Evolutionary conservation across 169 alveolate species (phyloP).

Genomic region (Eimeria zaria): DNA sequence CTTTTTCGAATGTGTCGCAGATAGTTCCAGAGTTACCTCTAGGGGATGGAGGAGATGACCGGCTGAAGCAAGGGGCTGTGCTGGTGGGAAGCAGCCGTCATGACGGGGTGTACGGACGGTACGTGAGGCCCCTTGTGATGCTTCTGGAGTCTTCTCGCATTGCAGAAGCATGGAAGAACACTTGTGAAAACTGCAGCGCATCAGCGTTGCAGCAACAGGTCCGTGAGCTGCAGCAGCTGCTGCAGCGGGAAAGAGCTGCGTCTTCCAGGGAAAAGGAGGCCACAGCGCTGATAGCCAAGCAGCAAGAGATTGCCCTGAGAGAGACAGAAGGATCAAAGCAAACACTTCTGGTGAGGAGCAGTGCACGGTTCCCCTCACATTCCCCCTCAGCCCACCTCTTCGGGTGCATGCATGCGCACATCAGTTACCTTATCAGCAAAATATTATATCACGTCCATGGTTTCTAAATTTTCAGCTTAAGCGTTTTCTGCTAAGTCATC

Average conservation of each 20-base stretch:
- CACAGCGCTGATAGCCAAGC: constrained; percentile 53
- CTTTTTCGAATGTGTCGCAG: neutral
- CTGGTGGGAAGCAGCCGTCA: constrained; percentile 53
- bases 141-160: neutral
- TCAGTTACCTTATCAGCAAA: neutral
- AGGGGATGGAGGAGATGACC: neutral
- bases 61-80: constrained; percentile 3
- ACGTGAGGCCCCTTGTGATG: constrained; percentile 43
- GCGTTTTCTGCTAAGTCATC: neutral
- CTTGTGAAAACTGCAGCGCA: constrained; percentile 34
- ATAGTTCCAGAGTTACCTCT: constrained; percentile 7
- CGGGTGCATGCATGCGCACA: neutral
- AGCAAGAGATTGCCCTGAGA: constrained; percentile 45
- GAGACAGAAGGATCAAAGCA: constrained; percentile 62
- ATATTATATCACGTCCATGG: neutral
- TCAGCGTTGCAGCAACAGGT: constrained; percentile 27
- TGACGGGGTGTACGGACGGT: constrained; percentile 54
- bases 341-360: constrained; percentile 27
- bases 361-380: neutral
- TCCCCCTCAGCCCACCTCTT: neutral
- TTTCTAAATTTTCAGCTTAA: neutral
- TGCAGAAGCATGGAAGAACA: constrained; percentile 35
- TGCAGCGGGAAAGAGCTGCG: constrained; percentile 49
- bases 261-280: constrained; percentile 48
- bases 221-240: constrained; percentile 33